Evolutionary conservation across 2,329 filamentous ascomycete genomes (phyloP).

Genomic region (Davidsoniella neocaledoniae): DNA sequence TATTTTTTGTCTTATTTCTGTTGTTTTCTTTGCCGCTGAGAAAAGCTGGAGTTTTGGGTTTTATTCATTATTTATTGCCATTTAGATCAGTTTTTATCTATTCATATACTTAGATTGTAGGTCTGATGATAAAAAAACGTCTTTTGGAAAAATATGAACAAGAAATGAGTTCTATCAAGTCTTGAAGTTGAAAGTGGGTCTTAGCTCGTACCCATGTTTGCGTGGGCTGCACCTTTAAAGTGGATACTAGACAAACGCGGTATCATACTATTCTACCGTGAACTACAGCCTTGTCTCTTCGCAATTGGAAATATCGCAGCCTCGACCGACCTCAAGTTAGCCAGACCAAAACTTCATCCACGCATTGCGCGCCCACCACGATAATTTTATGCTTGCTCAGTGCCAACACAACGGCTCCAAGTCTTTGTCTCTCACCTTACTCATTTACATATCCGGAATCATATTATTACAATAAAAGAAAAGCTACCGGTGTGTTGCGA

Average conservation of each 20-base stretch:
- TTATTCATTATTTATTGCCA: conserved; percentile 3
- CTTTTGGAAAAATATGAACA: too few species aligned
- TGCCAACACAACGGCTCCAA: background rate
- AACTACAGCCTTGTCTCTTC: background rate
- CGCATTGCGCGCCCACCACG: too few species aligned
- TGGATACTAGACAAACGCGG: conserved; percentile 1
- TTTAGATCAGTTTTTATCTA: conserved; percentile 5
- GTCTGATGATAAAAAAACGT: background rate
- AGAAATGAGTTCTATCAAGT: too few species aligned
- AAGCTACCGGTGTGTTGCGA: background rate
- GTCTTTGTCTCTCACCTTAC: too few species aligned
- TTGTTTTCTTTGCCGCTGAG: background rate
- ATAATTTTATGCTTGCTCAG: too few species aligned
- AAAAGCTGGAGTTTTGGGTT: conserved; percentile 11
- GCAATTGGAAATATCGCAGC: too few species aligned
- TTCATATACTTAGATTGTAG: background rate
- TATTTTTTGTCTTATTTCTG: background rate
- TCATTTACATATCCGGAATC: too few species aligned
- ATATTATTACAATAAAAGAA: background rate
- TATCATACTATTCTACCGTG: background rate
- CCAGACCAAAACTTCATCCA: too few species aligned
- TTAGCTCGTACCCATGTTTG: background rate
- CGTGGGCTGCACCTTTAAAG: conserved; percentile 6
- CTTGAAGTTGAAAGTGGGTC: too few species aligned
- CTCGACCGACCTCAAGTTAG: background rate